Evolutionary conservation across 2,329 filamentous ascomycete species (phyloP).

Genomic region (Claviceps fusiformis): DNA sequence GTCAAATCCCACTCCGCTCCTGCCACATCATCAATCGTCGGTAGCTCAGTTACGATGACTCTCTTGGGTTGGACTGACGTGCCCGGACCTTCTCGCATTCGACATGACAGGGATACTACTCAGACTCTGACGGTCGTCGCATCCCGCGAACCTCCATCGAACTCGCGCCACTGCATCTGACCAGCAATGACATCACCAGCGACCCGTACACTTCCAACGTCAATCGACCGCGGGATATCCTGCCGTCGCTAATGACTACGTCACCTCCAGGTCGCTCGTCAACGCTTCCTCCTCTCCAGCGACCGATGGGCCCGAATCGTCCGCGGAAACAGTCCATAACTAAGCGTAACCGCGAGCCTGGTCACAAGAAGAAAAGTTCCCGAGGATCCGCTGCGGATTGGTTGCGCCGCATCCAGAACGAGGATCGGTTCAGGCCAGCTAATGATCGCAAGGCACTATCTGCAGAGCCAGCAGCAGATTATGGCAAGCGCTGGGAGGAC

Average conservation of each 20-base stretch:
- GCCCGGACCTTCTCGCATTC: background rate
- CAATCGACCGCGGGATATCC: slow-evolving; percentile 48
- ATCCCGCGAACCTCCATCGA: slow-evolving; percentile 56
- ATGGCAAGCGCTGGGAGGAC: slow-evolving; percentile 91
- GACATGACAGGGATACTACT: slow-evolving; percentile 47
- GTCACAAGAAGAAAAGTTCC: slow-evolving; percentile 71
- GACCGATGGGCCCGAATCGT: slow-evolving; percentile 55
- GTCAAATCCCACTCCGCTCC: slow-evolving; percentile 11
- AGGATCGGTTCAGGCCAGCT: slow-evolving; percentile 49
- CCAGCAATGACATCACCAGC: slow-evolving; percentile 51
- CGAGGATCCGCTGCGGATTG: slow-evolving; percentile 55
- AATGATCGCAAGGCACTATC: slow-evolving; percentile 74
- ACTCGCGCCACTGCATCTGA: slow-evolving; percentile 52
- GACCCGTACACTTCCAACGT: slow-evolving; percentile 53
- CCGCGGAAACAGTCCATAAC: slow-evolving; percentile 78
- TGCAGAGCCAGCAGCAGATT: slow-evolving; percentile 67
- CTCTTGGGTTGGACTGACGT: slow-evolving; percentile 1
- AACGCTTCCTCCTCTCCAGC: slow-evolving; percentile 71
- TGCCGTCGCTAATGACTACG: slow-evolving; percentile 68
- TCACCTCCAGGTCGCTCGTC: slow-evolving; percentile 81
- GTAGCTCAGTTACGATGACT: slow-evolving; percentile 2
- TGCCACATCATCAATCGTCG: slow-evolving; percentile 13
- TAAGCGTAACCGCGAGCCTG: slow-evolving; percentile 59
- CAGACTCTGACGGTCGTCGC: slow-evolving; percentile 53
- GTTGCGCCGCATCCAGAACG: slow-evolving; percentile 43